Base-by-base conservation (phyloP, 1,284 basidiomycete genomes). In the Termitomyces sp. region DNA sequence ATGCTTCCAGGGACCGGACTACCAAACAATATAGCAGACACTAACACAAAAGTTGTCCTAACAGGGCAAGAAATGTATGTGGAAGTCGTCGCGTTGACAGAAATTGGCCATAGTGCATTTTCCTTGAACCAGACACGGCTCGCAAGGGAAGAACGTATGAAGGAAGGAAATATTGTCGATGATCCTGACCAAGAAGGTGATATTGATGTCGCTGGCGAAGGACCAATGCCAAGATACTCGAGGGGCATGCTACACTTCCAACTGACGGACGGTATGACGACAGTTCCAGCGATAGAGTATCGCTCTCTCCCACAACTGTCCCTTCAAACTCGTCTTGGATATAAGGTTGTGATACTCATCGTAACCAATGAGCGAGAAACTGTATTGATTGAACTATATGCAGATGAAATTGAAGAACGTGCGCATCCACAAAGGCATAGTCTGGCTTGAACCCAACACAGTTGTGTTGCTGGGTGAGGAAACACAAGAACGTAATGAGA, bases 91-190 rank as follows among this genome's bases (percentile, higher is more conserved):
- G 74, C 84, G 2, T 80, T 92, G 10, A 92, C 85, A 17, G 89
- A 92, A 53, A 83, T 91, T 33, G 86, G 83, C 0, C 71, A 80
- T 46, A 89, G 88, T 62, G 89, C 88, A 6, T 84, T 88, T 63
- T 79, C 70, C 50, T 70, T 89, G 33, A 73, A 84, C 60, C 83
- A 88, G 64, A 75, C 81, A 17, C 75, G 85, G 44, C 74, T 83
- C 55, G 79, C 81, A 12, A 79, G 86, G 26, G 75, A 82, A 48
- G 87, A 90, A 61, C 75, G 82, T 19, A 77, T 77, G 41, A 76
- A 74, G 1, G 75, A 74, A 5, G 80, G 79, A 28, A 73, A 70
- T 10, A 76, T 76, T 21, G 73, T 73, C 15, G 78, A 77, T 21
- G 80, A 73, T 17, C 49, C 49, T 26, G 79, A 78, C 17, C 83